phyloP scores from a whole-genome alignment of 176 grass and related monocot species.

The Themeda triandra region DNA sequence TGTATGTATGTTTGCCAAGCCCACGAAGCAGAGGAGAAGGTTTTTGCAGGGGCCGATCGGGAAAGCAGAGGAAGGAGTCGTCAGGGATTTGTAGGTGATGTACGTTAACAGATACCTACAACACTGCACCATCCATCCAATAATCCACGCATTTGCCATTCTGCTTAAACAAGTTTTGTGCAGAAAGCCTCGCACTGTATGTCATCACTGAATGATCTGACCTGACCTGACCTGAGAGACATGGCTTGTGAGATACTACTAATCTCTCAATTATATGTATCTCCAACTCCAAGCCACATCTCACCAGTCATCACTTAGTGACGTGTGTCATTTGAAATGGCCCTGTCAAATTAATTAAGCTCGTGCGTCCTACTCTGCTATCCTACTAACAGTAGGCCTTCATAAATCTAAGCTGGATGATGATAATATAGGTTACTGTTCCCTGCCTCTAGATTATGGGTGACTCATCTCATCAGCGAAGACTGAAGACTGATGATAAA shows the following conservation, averaged over 20 bases:
- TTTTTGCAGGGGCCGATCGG: no score
- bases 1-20: no score
- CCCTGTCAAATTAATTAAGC: not conserved
- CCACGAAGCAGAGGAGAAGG: no score
- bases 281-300: not conserved
- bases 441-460: not conserved
- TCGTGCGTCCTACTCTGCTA: not conserved
- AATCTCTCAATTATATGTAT: not conserved
- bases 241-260: not conserved
- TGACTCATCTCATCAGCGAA: no score
- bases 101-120: constrained; percentile 12
- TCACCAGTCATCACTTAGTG: not conserved
- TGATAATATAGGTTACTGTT: not conserved
- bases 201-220: no score
- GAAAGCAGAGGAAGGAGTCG: no score
- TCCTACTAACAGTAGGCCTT: not conserved
- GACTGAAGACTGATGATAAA: no score
- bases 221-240: not conserved
- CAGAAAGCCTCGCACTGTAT: no score
- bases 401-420: not conserved
- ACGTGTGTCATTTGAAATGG: not conserved
- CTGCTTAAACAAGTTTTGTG: no score
- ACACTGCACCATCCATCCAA: not conserved
- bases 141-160: no score
- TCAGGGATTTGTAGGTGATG: not conserved